Conservation (phyloP, 306 rosid species). For the Inga oerstediana region DNA sequence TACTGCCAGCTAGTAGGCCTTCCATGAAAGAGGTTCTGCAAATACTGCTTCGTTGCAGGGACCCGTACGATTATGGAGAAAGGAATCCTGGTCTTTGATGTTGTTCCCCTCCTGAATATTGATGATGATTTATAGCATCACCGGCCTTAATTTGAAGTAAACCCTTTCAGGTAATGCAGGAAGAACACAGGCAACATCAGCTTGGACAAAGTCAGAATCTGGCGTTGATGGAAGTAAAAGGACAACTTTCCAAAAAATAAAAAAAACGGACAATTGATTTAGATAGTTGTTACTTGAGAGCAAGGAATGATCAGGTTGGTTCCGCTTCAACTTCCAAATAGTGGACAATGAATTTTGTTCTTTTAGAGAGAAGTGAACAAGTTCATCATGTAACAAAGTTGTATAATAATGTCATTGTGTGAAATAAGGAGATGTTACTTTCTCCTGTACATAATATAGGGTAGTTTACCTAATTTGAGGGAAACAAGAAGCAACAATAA, state of each 20-base stretch:
- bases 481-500: too few species aligned
- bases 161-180: not conserved
- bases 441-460: too few species aligned
- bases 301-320: not conserved
- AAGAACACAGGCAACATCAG: constrained; percentile 1
- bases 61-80: not conserved
- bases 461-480: too few species aligned
- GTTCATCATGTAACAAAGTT: not conserved
- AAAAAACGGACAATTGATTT: too few species aligned
- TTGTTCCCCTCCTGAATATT: constrained; percentile 39
- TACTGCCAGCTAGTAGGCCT: constrained; percentile 59
- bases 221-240: not conserved
- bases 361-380: not conserved
- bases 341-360: not conserved
- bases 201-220: not conserved
- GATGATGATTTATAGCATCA: not conserved
- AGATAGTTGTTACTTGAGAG: not conserved
- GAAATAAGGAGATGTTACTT: not conserved
- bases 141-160: not conserved
- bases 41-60: constrained; percentile 31
- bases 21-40: constrained; percentile 65
- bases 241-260: too few species aligned
- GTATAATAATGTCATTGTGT: not conserved
- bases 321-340: not conserved
- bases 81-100: constrained; percentile 6